phyloP scores from a whole-genome alignment of 2,329 filamentous ascomycete species.

The Sporothrix mexicana region DNA sequence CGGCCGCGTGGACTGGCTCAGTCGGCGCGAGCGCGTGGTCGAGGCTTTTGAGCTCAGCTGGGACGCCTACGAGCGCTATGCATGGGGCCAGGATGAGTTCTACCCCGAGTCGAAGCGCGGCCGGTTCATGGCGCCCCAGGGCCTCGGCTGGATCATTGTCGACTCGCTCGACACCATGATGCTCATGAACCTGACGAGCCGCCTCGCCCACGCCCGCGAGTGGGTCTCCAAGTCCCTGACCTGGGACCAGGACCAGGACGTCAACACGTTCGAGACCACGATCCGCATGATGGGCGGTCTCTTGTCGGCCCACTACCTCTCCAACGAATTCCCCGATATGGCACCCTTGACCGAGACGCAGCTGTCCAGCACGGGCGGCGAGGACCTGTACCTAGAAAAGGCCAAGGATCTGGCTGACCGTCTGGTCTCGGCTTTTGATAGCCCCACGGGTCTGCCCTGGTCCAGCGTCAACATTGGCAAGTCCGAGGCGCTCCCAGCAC shows the following conservation, averaged over 20 bases:
- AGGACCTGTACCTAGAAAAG: conserved; percentile 95
- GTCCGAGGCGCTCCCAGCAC: conserved; percentile 76
- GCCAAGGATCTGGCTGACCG: conserved; percentile 91
- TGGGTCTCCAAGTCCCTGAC: conserved; percentile 83
- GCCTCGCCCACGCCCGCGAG: conserved; percentile 81
- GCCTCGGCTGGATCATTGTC: conserved; percentile 97
- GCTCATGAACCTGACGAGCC: conserved; percentile 93
- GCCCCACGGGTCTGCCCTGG: conserved; percentile 82
- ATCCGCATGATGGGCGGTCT: conserved; percentile 96
- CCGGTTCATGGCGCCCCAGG: conserved; percentile 82
- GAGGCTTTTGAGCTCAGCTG: conserved; percentile 92
- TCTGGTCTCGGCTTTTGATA: conserved; percentile 85
- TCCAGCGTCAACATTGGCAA: conserved; percentile 88
- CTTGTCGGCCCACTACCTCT: conserved; percentile 93
- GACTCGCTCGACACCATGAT: conserved; percentile 97
- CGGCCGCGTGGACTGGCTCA: conserved; percentile 70
- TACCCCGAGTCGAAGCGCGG: conserved; percentile 81
- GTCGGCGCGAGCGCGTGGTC: conserved; percentile 78
- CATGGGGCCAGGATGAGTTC: conserved; percentile 92
- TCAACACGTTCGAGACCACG: conserved; percentile 97
- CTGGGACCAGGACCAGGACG: conserved; percentile 92
- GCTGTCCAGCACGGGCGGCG: conserved; percentile 68
- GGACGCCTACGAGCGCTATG: conserved; percentile 90
- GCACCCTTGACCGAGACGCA: conserved; percentile 76
- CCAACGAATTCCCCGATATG: conserved; percentile 78